Evolutionary conservation across 139 green algal species (phyloP), one percentile per base, ranked within the genome.

Genomic region (Picochlorum costavermella): DNA sequence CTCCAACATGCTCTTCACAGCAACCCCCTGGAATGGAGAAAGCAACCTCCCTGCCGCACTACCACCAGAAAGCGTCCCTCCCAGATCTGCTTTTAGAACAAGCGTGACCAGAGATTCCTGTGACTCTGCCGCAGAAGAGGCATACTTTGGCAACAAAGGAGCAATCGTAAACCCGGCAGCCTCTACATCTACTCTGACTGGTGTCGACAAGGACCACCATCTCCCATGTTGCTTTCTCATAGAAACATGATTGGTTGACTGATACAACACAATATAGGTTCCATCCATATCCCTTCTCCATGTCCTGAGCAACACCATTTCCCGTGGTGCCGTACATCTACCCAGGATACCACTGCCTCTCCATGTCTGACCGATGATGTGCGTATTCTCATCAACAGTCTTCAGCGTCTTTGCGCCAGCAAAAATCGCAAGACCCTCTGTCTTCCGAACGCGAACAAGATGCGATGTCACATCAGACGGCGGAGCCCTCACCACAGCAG

Each of bases 61-160:
- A 17, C 37, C 16, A 13, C 62, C 57, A 20, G 31, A 45, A 2
- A 82, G 63, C 63, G 63, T 74, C 12, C 76, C 76, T 5, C 76
- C 76, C 28, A 82, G 58, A 58, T 83, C 76, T 4, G 77, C 51
- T 60, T 83, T 83, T 10, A 83, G 57, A 51, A 83, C 77, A 31
- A 79, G 51, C 2, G 77, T 83, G 12, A 83, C 74, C 58, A 83
- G 63, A 67, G 69, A 80, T 63, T 83, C 76, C 13, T 68, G 61
- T 33, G 63, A 68, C 11, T 56, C 57, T 2, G 40, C 53, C 14
- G 65, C 65, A 29, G 25, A 33, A 50, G 43, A 37, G 37, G 46
- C 57, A 56, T 78, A 80, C 37, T 66, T 30, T 6, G 68, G 68
- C 56, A 71, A 60, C 40, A 84, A 48, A 31, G 78, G 78, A n/a